Conservation (phyloP, 345 rosid species). For the Populus deltoides region DNA sequence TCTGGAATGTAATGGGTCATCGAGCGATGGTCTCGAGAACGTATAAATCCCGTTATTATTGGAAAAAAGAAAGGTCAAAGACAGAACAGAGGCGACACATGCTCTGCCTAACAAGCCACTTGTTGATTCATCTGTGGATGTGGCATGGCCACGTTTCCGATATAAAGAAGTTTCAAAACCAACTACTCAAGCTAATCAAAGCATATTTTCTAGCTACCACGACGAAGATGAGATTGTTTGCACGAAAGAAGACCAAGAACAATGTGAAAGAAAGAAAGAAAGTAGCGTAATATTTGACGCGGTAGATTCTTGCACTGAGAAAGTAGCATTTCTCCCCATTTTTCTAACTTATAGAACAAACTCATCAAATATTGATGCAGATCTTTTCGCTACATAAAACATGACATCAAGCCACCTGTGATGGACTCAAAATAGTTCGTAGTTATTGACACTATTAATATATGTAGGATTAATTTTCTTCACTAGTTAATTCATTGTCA, state of each 20-base stretch:
- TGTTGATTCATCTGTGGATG: slow-evolving; percentile 22
- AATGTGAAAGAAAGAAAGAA: background rate
- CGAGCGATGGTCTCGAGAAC: slow-evolving; percentile 10
- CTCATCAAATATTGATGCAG: background rate
- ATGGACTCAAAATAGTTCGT: too few species aligned
- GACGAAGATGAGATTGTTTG: background rate
- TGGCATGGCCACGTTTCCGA: slow-evolving; percentile 25
- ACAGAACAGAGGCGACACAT: background rate
- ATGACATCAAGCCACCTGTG: too few species aligned
- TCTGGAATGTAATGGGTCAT: background rate
- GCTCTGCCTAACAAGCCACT: slow-evolving; percentile 16
- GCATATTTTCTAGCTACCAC: slow-evolving; percentile 10
- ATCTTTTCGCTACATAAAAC: too few species aligned
- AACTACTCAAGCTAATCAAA: slow-evolving; percentile 19
- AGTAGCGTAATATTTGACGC: background rate
- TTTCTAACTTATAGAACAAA: background rate
- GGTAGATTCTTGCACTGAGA: background rate
- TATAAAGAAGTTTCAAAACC: background rate
- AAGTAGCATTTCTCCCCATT: too few species aligned
- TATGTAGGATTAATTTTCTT: background rate
- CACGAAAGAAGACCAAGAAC: background rate
- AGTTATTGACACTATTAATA: too few species aligned
- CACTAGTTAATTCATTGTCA: background rate
- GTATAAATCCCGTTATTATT: background rate
- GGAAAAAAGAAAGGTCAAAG: slow-evolving; percentile 6